Conservation (phyloP, 2,329 filamentous ascomycete species). For the Fusarium marasasianum region DNA sequence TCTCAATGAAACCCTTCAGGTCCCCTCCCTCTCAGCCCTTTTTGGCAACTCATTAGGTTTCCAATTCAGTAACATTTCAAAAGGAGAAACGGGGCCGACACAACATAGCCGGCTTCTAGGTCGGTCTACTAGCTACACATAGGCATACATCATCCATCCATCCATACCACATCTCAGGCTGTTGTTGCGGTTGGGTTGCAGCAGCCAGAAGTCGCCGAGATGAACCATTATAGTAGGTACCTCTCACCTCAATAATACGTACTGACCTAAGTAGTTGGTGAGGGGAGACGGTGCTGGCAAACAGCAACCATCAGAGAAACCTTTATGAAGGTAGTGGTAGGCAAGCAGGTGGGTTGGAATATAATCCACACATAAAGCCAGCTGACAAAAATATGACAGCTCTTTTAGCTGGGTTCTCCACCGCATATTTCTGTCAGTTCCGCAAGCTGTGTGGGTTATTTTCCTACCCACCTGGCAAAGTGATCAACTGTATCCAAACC, state of each 20-base stretch:
- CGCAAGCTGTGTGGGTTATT: too few relatives aligned
- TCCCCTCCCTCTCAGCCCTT: constrained; percentile 16
- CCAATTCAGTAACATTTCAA: constrained; percentile 22
- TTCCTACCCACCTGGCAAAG: too few relatives aligned
- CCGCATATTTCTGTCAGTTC: too few relatives aligned
- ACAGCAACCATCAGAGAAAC: not conserved
- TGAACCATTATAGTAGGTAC: not conserved
- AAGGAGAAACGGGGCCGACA: constrained; percentile 23
- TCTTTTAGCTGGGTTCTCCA: too few relatives aligned
- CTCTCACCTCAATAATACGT: not conserved
- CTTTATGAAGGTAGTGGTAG: not conserved
- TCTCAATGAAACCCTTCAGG: constrained; percentile 30
- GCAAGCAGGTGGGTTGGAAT: not conserved
- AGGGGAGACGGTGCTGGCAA: not conserved
- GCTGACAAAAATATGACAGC: too few relatives aligned
- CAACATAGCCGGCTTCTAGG: not conserved
- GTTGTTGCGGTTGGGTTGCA: not conserved
- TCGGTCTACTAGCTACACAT: not conserved
- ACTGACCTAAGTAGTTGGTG: not conserved
- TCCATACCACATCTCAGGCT: not conserved
- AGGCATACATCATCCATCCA: not conserved
- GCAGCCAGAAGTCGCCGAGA: not conserved
- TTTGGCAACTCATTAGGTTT: constrained; percentile 28
- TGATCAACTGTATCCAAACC: not conserved
- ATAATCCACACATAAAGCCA: too few relatives aligned